Conservation (phyloP, 106 monocot species). For the Iris macrosiphon region DNA sequence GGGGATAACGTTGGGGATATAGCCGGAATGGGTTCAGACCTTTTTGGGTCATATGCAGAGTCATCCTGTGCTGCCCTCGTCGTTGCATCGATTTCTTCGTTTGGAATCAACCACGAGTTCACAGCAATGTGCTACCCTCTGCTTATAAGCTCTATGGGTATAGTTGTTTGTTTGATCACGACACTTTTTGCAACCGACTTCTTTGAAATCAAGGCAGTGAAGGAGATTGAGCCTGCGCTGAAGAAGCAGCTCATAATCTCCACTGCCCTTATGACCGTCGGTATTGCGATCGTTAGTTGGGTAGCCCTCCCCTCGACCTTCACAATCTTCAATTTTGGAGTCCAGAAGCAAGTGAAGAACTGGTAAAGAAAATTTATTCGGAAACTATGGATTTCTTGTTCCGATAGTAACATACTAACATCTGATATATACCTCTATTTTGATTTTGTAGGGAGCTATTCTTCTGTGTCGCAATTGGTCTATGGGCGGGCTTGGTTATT, state of each 20-base stretch:
- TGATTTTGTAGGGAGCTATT: slow-evolving; percentile 59
- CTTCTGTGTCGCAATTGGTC: slow-evolving; percentile 73
- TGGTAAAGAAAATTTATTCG: slow-evolving; percentile 40
- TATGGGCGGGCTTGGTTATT: slow-evolving; percentile 73
- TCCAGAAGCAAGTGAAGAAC: slow-evolving; percentile 60
- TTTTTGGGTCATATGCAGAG: slow-evolving; percentile 69
- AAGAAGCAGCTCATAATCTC: slow-evolving; percentile 79
- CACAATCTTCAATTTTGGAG: slow-evolving; percentile 59
- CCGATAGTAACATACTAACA: neutral
- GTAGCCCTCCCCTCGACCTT: slow-evolving; percentile 56
- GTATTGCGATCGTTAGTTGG: slow-evolving; percentile 60
- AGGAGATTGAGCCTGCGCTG: slow-evolving; percentile 72
- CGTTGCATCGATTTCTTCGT: slow-evolving; percentile 72
- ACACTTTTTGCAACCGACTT: slow-evolving; percentile 70
- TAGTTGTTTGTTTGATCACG: slow-evolving; percentile 52
- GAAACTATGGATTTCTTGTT: too few species aligned
- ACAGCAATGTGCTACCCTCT: slow-evolving; percentile 63
- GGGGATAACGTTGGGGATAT: slow-evolving; percentile 79
- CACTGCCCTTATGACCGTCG: slow-evolving; percentile 72
- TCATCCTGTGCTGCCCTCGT: slow-evolving; percentile 69
- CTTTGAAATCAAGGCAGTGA: slow-evolving; percentile 56
- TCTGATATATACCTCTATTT: neutral
- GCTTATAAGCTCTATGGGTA: slow-evolving; percentile 63
- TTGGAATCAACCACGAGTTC: slow-evolving; percentile 58
- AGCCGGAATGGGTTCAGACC: slow-evolving; percentile 78